Base-by-base conservation (phyloP, 805 yeast genomes). In the Barnettozyma populi region DNA sequence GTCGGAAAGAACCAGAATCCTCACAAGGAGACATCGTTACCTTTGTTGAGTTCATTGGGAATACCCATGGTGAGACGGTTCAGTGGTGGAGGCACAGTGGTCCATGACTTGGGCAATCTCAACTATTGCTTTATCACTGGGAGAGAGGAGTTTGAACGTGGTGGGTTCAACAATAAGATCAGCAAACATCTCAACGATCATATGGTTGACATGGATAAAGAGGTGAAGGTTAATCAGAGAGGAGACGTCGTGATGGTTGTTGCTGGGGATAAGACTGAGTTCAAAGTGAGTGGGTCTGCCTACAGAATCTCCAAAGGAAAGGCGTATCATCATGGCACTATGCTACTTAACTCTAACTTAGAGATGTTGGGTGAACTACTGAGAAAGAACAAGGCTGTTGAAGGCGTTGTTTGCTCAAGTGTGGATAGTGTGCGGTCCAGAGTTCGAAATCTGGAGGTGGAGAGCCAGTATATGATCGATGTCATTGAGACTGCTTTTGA, bases 81-180 rank as follows among this genome's bases (percentile, higher is more conserved):
- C 42, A 83, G 94, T 8, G 99, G 99, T 0, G 99, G 99, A 2
- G 99, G 99, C 0, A 81, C 97, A 0, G 99, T 94, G 1, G 96
- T 90, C 10, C 99, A 94, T 63, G 99, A 92, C 64, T 54, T 73
- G 5, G 96, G 97, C 0, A 94, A 94, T 58, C 80, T 84, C 18
- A 94, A 94, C 61, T 94, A 84, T 65, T 83, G 95, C 5, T 89
- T 78, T 57, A 80, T 92, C 70, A 80, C 86, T 9, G 72, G 86
- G 3, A 76, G 86, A 51, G 74, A 72, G 11, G 74, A 74, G 2
- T 94, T 94, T 61, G 71, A 76, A 67, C 60, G 95, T 54, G 69
- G 46, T 2, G 53, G 36, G 41, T 60, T 61, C 45, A 62, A 63
- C 3, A 24, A 45, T 10, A 34, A 75, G 43, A 70, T 89, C 2